These are phyloP conservation scores for Termitomyces sp. DNA, from an alignment of 768 basidiomycete species.

Conservation along the genomic window DNA sequence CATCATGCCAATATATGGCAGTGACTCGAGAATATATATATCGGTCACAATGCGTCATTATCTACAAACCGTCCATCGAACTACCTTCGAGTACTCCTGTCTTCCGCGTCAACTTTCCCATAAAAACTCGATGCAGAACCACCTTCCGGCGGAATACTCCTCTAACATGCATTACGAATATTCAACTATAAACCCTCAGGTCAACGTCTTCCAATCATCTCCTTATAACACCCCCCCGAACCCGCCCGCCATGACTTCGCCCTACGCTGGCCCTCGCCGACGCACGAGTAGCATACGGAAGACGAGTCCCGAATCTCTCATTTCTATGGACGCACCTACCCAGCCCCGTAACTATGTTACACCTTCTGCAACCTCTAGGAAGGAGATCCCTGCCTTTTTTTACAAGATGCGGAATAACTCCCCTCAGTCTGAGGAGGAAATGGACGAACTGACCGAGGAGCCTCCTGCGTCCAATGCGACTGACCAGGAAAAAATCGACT, in stretches of 20 bases:
- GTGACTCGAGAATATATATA: slow-evolving; percentile 8
- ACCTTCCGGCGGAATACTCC: slow-evolving; percentile 12
- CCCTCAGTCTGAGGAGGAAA: slow-evolving; percentile 45
- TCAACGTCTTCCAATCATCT: slow-evolving; percentile 11
- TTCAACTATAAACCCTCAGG: slow-evolving; percentile 6
- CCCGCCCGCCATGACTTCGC: not conserved
- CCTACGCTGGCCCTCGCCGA: slow-evolving; percentile 11
- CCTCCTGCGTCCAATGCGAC: slow-evolving; percentile 34
- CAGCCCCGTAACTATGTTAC: slow-evolving; percentile 70
- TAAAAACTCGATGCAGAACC: slow-evolving; percentile 18
- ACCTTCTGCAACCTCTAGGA: slow-evolving; percentile 73
- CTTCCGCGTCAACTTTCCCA: slow-evolving; percentile 4
- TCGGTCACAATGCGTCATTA: slow-evolving; percentile 3
- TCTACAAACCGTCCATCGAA: not conserved
- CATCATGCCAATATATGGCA: slow-evolving; percentile 1
- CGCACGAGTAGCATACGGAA: slow-evolving; percentile 11
- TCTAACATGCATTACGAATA: slow-evolving; percentile 17
- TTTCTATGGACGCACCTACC: slow-evolving; percentile 74
- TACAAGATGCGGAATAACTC: slow-evolving; percentile 42
- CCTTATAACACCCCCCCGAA: slow-evolving; percentile 7
- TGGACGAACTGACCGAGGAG: slow-evolving; percentile 41
- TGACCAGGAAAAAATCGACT: slow-evolving; percentile 63
- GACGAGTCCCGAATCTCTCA: slow-evolving; percentile 49
- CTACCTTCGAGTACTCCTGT: not conserved
- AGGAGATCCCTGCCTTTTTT: slow-evolving; percentile 71